These are phyloP conservation scores for Diatrype stigma DNA, from an alignment of 2,329 filamentous ascomycete genomes.

Conservation along the genomic window DNA sequence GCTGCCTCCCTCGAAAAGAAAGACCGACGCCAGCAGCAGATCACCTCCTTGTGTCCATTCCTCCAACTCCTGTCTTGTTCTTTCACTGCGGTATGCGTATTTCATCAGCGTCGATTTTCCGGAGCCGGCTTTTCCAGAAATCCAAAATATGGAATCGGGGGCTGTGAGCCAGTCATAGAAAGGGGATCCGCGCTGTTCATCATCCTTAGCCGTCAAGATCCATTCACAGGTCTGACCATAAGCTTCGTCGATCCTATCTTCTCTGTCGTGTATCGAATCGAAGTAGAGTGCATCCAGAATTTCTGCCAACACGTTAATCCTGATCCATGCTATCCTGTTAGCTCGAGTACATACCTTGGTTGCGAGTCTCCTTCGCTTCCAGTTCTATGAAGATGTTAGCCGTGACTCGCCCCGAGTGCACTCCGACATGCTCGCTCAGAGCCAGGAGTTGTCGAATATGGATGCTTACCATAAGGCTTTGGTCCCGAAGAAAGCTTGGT, in stretches of 20 bases:
- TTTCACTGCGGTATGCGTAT: conserved; percentile 28
- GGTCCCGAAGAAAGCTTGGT: conserved; percentile 21
- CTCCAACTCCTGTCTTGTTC: conserved; percentile 22
- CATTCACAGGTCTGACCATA: conserved; percentile 41
- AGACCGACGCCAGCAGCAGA: conserved; percentile 32
- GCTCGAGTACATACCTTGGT: conserved; percentile 22
- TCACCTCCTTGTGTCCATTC: conserved; percentile 29
- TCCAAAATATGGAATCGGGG: conserved; percentile 27
- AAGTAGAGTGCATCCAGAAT: conserved; percentile 27
- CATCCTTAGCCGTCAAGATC: conserved; percentile 29
- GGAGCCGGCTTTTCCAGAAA: conserved; percentile 41
- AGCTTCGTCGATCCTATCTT: conserved; percentile 31
- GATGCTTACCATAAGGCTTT: conserved; percentile 1
- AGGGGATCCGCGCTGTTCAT: neutral
- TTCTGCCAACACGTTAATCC: conserved; percentile 15
- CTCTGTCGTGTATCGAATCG: conserved; percentile 27
- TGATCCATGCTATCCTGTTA: neutral
- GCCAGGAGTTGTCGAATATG: neutral
- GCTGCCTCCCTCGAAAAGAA: conserved; percentile 37
- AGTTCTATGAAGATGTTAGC: conserved; percentile 16
- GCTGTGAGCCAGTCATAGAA: conserved; percentile 20
- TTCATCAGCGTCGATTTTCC: conserved; percentile 47
- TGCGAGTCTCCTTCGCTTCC: conserved; percentile 24
- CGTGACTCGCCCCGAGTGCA: neutral
- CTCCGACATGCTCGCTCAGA: neutral